Percentiles rank a stretch among this genome's conserved stretches.
Evolutionary conservation across 2,329 filamentous ascomycete species (phyloP).

Genomic region (Monilinia polystroma): DNA sequence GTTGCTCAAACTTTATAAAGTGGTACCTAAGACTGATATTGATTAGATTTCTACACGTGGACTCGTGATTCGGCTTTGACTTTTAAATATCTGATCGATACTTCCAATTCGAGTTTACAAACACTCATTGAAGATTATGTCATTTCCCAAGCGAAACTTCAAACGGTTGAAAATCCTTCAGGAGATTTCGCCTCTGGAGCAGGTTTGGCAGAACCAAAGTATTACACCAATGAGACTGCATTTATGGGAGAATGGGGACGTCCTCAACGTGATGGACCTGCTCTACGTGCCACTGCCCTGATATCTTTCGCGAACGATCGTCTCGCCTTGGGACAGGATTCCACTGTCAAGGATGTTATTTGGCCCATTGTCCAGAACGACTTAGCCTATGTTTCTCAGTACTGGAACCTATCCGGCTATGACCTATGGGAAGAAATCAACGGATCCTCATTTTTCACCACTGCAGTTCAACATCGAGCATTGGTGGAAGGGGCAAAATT

Average conservation of each 20-base stretch:
- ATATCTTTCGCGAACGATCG: conserved; percentile 72
- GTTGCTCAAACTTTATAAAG: conserved; percentile 28
- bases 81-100: conserved; percentile 66
- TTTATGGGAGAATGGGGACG: conserved; percentile 61
- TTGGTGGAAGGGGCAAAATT: conserved; percentile 64
- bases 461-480: conserved; percentile 60
- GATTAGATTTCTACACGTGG: conserved; percentile 73
- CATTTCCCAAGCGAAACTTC: conserved; percentile 58
- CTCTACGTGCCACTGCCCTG: conserved; percentile 72
- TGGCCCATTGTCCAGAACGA: conserved; percentile 78
- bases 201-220: conserved; percentile 72
- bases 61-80: conserved; percentile 72
- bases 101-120: conserved; percentile 53
- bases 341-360: conserved; percentile 49
- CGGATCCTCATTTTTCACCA: conserved; percentile 77
- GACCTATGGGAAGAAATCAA: conserved; percentile 83
- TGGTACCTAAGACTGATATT: conserved; percentile 20
- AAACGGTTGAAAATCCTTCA: conserved; percentile 57
- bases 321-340: conserved; percentile 55
- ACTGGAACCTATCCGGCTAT: conserved; percentile 64
- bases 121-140: conserved; percentile 64
- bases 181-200: conserved; percentile 44
- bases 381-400: conserved; percentile 69
- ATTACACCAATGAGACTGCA: conserved; percentile 59
- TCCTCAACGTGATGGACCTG: conserved; percentile 76